phyloP scores from a whole-genome alignment of 129 eudicot genomes.

The Flaveria trinervia region DNA sequence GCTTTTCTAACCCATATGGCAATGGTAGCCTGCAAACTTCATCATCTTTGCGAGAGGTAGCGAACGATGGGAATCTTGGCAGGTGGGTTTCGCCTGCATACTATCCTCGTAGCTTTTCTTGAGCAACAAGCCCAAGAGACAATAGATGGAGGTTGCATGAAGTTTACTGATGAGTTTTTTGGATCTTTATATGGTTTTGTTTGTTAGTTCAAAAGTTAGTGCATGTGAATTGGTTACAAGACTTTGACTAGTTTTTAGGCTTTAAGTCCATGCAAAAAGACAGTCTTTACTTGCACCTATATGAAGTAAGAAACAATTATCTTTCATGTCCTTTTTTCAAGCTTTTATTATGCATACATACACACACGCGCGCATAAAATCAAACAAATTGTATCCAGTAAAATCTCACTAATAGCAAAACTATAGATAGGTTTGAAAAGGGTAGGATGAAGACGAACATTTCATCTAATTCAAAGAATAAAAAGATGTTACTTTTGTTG shows the following conservation, averaged over 20 bases:
- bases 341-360: not conserved
- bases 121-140: not conserved
- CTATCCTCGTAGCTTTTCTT: slow-evolving; percentile 41
- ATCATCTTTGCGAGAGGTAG: slow-evolving; percentile 11
- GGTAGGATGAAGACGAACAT: no score
- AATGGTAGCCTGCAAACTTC: slow-evolving; percentile 25
- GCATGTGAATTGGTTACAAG: slow-evolving; percentile 25
- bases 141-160: not conserved
- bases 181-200: slow-evolving; percentile 1
- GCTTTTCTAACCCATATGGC: not conserved
- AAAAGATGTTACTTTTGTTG: no score
- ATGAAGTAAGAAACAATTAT: slow-evolving; percentile 7
- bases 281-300: not conserved
- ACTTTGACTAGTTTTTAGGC: slow-evolving; percentile 22
- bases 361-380: no score
- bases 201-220: slow-evolving; percentile 28
- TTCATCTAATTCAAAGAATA: no score
- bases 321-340: not conserved
- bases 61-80: slow-evolving; percentile 8
- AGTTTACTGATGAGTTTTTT: slow-evolving; percentile 25
- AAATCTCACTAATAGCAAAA: no score
- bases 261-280: slow-evolving; percentile 12
- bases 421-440: no score
- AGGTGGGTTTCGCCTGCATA: slow-evolving; percentile 24
- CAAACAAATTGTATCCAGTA: no score